phyloP scores from a whole-genome alignment of 1,284 basidiomycete genomes.

The Pascua sp. region DNA sequence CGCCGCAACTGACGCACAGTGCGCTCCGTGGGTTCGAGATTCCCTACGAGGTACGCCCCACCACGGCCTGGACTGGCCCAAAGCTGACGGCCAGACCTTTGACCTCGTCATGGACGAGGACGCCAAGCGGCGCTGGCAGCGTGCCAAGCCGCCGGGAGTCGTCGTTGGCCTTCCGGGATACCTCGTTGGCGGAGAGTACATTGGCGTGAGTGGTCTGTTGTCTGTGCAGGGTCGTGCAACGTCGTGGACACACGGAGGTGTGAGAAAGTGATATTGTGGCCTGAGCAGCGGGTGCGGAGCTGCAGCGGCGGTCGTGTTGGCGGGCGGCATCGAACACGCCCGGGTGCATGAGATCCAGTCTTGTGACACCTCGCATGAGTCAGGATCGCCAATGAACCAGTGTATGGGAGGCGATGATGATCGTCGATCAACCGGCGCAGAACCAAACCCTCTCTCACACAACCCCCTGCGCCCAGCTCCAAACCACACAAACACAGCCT shows the following conservation, averaged over 20 bases:
- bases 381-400: too few species aligned
- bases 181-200: conserved; percentile 45
- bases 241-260: background rate
- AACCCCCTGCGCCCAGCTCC: background rate
- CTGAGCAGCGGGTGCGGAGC: background rate
- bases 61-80: background rate
- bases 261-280: background rate
- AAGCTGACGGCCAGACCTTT: conserved; percentile 16
- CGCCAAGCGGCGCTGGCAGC: conserved; percentile 46
- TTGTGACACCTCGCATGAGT: too few species aligned
- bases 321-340: background rate
- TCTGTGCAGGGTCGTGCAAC: too few species aligned
- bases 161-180: conserved; percentile 46
- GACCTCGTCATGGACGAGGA: conserved; percentile 45
- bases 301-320: background rate
- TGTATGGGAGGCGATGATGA: background rate
- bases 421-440: background rate
- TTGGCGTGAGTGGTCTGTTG: conserved; percentile 40
- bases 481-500: background rate
- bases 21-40: conserved; percentile 35
- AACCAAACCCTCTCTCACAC: too few species aligned
- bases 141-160: conserved; percentile 40
- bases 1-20: conserved; percentile 3
- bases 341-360: too few species aligned
- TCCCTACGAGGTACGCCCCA: conserved; percentile 34